Evolutionary conservation across 2,329 filamentous ascomycete genomes (phyloP).

Genomic region (Aspergillus sp.): DNA sequence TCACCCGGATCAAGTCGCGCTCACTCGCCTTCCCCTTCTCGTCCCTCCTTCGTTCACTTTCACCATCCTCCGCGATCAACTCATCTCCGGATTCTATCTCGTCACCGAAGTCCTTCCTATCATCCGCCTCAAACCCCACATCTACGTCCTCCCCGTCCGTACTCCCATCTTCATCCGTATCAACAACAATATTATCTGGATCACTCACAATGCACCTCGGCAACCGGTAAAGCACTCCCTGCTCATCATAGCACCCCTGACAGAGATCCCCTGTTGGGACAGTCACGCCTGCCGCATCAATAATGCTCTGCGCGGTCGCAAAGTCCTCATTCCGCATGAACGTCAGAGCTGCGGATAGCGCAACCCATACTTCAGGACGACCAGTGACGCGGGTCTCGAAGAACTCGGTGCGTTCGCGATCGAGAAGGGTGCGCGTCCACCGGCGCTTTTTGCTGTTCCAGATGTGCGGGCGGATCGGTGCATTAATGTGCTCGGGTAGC

Average conservation of each 20-base stretch:
- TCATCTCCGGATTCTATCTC: conserved; percentile 35
- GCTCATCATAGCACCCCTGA: conserved; percentile 69
- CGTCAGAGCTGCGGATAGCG: conserved; percentile 66
- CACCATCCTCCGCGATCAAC: conserved; percentile 32
- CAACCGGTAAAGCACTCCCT: conserved; percentile 69
- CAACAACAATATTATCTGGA: conserved; percentile 55
- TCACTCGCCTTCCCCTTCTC: conserved; percentile 63
- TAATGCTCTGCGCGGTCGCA: conserved; percentile 73
- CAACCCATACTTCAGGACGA: conserved; percentile 75
- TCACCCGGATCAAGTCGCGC: conserved; percentile 58
- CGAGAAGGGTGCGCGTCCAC: conserved; percentile 71
- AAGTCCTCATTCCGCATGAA: conserved; percentile 64
- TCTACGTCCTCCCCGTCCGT: conserved; percentile 12
- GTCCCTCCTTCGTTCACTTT: conserved; percentile 48
- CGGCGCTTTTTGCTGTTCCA: conserved; percentile 64
- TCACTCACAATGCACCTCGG: conserved; percentile 69
- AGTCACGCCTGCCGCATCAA: conserved; percentile 75
- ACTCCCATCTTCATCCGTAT: conserved; percentile 19
- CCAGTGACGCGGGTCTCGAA: conserved; percentile 88
- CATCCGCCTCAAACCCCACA: conserved; percentile 26
- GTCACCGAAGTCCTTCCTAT: conserved; percentile 32
- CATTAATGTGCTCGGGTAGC: conserved; percentile 64
- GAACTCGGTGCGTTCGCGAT: conserved; percentile 74
- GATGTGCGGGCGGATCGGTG: conserved; percentile 63
- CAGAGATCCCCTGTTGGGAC: conserved; percentile 71